Percentiles rank a stretch among this genome's conserved stretches.
phyloP scores from a whole-genome alignment of 2,329 filamentous ascomycete genomes.

The Chrysoporthe cubensis region DNA sequence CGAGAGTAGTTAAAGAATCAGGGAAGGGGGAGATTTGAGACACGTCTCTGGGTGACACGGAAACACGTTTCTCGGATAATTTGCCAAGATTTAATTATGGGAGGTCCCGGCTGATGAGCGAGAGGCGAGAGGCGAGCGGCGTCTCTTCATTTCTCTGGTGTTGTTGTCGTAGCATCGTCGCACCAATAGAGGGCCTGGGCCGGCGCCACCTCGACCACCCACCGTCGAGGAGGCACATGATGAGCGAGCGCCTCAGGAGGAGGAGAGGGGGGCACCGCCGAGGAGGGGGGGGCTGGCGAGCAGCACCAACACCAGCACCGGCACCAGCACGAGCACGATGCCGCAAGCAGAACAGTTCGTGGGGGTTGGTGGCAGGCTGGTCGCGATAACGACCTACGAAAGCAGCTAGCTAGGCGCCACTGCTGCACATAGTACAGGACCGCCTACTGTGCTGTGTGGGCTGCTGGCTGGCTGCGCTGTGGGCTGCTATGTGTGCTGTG shows the following conservation, averaged over 20 bases:
- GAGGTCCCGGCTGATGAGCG: slow-evolving; percentile 21
- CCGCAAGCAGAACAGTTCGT: too few relatives aligned
- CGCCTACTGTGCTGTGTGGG: too few relatives aligned
- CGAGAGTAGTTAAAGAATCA: neutral
- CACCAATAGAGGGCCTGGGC: neutral
- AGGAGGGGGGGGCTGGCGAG: neutral
- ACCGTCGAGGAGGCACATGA: too few relatives aligned
- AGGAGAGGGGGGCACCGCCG: neutral
- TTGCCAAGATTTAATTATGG: slow-evolving; percentile 27
- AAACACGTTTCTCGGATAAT: slow-evolving; percentile 28
- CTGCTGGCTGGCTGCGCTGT: too few relatives aligned
- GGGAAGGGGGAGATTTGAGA: slow-evolving; percentile 8
- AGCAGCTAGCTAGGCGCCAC: too few relatives aligned
- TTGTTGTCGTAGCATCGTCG: slow-evolving; percentile 1
- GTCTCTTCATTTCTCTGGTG: neutral
- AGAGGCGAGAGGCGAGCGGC: neutral
- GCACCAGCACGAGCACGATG: too few relatives aligned
- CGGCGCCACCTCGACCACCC: neutral
- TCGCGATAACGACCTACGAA: too few relatives aligned
- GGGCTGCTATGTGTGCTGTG: too few relatives aligned
- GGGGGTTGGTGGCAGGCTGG: too few relatives aligned
- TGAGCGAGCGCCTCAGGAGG: neutral
- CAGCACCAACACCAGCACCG: too few relatives aligned
- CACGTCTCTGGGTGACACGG: slow-evolving; percentile 12
- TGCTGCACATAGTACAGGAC: neutral